Percentiles rank a stretch among this genome's conserved stretches.
Evolutionary conservation across 805 yeast species (phyloP).

Genomic region (Starmerella powellii): DNA sequence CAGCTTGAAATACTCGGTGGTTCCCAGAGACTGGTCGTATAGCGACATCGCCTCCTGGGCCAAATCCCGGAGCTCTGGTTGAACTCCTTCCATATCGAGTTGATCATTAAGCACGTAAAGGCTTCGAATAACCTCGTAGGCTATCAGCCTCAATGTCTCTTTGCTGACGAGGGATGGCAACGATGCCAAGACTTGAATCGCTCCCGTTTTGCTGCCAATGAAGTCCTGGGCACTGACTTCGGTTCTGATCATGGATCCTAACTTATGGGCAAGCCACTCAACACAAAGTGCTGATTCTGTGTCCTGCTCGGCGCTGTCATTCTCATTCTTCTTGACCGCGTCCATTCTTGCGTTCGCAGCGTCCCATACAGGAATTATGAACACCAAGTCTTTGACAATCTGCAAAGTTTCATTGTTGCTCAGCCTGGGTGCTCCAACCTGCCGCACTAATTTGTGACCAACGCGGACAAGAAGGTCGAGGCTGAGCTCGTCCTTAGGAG

Average conservation of each 20-base stretch:
- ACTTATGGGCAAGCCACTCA: slow-evolving; percentile 53
- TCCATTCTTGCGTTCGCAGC: slow-evolving; percentile 23
- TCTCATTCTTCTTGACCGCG: not conserved
- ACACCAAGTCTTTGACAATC: slow-evolving; percentile 53
- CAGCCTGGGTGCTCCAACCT: slow-evolving; percentile 67
- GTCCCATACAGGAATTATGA: slow-evolving; percentile 53
- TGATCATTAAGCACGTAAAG: slow-evolving; percentile 35
- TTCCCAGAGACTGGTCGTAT: slow-evolving; percentile 58
- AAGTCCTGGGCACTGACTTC: slow-evolving; percentile 37
- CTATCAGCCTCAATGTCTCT: slow-evolving; percentile 33
- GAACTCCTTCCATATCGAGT: slow-evolving; percentile 32
- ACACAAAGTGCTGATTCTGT: slow-evolving; percentile 32
- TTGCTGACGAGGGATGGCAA: slow-evolving; percentile 39
- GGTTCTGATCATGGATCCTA: slow-evolving; percentile 51
- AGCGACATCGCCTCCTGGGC: slow-evolving; percentile 55
- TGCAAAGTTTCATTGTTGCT: slow-evolving; percentile 51
- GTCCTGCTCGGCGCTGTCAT: not conserved
- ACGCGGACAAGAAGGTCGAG: slow-evolving; percentile 42
- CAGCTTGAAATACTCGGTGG: slow-evolving; percentile 49
- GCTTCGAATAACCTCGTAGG: slow-evolving; percentile 44
- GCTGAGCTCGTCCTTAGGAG: slow-evolving; percentile 34
- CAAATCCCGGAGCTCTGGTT: slow-evolving; percentile 38
- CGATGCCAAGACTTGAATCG: slow-evolving; percentile 62
- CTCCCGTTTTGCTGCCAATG: slow-evolving; percentile 48
- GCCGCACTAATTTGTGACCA: slow-evolving; percentile 58